Evolutionary conservation across 768 basidiomycete genomes (phyloP).

Genomic region (Tulasnella sp.): DNA sequence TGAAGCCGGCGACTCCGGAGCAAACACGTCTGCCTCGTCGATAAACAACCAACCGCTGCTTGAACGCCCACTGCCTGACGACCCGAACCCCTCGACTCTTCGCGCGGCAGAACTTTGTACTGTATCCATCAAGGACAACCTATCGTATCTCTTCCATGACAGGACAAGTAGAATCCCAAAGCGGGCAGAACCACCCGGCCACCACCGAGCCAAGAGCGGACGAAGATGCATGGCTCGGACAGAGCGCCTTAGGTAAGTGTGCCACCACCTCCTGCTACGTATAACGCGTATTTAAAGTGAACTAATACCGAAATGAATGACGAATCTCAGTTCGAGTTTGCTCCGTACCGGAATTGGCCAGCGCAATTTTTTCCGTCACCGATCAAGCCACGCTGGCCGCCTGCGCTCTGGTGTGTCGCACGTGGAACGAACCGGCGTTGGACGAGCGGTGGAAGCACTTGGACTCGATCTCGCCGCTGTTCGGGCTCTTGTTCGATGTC

Average conservation of each 20-base stretch:
- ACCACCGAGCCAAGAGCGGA: background rate
- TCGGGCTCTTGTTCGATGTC: background rate
- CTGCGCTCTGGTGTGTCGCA: background rate
- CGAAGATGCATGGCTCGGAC: background rate
- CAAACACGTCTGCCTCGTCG: too few species aligned
- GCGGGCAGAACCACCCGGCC: background rate
- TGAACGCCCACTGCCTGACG: too few species aligned
- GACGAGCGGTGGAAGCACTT: background rate
- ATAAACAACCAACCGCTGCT: too few species aligned
- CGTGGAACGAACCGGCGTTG: background rate
- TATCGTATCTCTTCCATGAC: background rate
- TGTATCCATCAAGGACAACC: background rate
- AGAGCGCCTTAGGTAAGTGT: background rate
- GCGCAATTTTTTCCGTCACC: background rate
- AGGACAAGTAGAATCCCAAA: background rate
- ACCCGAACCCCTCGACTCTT: background rate
- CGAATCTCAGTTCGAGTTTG: background rate
- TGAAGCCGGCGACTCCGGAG: too few species aligned
- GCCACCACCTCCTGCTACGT: background rate
- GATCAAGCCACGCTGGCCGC: background rate
- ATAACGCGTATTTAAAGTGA: background rate
- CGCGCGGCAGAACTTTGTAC: background rate
- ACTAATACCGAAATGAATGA: background rate
- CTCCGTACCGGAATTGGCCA: background rate
- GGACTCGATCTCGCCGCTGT: background rate